A percentile compares a stretch with the other conserved stretches of the same genome.
These are phyloP conservation scores for Mycosphaerella arachidis DNA, from an alignment of 2,329 filamentous ascomycete species.

Conservation along the genomic window DNA sequence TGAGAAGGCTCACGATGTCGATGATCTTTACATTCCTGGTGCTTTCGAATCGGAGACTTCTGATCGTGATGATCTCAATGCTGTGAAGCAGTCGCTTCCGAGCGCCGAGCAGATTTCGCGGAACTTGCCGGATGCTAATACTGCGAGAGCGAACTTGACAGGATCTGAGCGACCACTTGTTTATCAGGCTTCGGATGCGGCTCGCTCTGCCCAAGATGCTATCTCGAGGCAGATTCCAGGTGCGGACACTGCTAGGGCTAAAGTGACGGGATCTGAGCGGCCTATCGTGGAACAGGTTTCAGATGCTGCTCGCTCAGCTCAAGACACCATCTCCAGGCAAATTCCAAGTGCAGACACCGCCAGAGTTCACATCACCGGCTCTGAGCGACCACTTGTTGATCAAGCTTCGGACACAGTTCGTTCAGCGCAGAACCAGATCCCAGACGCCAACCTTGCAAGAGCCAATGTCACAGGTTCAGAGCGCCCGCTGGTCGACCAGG, in stretches of 20 bases:
- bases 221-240: background rate
- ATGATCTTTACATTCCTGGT: constrained; percentile 11
- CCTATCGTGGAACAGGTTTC: background rate
- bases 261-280: too few relatives aligned
- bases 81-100: background rate
- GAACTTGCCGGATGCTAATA: background rate
- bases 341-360: background rate
- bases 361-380: background rate
- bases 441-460: background rate
- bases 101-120: background rate
- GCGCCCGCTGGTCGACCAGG: background rate
- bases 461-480: background rate
- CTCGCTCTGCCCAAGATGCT: background rate
- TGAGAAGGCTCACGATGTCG: constrained; percentile 6
- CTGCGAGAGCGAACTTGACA: background rate
- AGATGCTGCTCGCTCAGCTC: background rate
- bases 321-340: too few relatives aligned
- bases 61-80: background rate
- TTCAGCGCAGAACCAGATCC: background rate
- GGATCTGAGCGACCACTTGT: background rate
- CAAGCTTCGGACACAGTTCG: background rate
- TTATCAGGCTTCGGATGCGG: background rate
- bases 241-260: background rate
- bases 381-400: background rate
- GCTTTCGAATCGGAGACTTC: constrained; percentile 5